Conservation (phyloP, 208 protist species). For the Acanthamoeba castellanii region DNA sequence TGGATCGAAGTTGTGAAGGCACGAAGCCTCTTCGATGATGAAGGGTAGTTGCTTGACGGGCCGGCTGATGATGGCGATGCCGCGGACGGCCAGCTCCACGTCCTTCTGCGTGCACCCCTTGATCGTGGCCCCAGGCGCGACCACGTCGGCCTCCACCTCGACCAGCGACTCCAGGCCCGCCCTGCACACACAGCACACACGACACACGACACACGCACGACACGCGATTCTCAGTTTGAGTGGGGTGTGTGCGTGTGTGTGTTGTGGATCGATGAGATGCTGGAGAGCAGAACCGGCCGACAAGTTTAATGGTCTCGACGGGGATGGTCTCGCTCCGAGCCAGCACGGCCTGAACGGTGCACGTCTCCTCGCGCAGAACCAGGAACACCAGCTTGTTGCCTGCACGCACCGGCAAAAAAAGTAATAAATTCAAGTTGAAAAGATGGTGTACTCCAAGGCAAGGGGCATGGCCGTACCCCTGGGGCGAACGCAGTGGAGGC, state of each 20-base stretch:
- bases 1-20: background rate
- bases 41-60: background rate
- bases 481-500: background rate
- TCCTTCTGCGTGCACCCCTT: conserved; percentile 73
- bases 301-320: background rate
- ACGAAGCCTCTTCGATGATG: background rate
- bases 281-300: background rate
- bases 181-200: background rate
- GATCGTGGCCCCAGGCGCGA: background rate
- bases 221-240: no score
- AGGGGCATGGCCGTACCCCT: background rate
- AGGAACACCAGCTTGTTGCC: background rate
- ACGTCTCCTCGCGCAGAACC: background rate
- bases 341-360: background rate
- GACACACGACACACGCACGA: no score
- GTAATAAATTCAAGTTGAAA: no score
- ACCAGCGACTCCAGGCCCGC: conserved; percentile 73
- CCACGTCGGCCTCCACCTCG: conserved; percentile 66
- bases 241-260: no score
- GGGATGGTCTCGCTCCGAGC: background rate
- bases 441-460: no score
- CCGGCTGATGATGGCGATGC: conserved; percentile 39
- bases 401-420: background rate
- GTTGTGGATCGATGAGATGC: no score
- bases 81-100: conserved; percentile 59